Percentiles rank a stretch among this genome's conserved stretches.
These are phyloP conservation scores for Cryptococcus wingfieldii DNA, from an alignment of 1,284 basidiomycete genomes.

Conservation along the genomic window DNA sequence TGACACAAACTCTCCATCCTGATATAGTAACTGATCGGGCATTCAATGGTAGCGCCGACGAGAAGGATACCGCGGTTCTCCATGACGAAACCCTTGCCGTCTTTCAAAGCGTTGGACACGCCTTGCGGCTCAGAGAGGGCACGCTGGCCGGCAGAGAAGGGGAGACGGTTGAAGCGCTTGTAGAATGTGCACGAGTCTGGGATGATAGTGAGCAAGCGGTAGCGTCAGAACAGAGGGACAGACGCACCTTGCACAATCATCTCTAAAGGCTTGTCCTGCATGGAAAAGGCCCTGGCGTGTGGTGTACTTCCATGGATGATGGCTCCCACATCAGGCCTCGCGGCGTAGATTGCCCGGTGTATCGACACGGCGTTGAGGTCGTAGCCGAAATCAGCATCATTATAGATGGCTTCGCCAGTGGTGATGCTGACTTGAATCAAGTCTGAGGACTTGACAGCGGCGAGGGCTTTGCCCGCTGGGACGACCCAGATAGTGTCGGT, in stretches of 20 bases:
- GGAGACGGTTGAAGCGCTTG: conserved; percentile 14
- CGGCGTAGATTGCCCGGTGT: conserved; percentile 24
- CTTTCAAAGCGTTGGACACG: conserved; percentile 5
- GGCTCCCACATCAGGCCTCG: conserved; percentile 21
- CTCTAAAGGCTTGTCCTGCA: conserved; percentile 13
- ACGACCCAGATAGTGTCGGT: conserved; percentile 17
- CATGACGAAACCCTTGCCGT: conserved; percentile 24
- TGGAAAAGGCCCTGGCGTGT: conserved; percentile 19
- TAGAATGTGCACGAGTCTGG: conserved; percentile 28
- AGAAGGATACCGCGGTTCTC: conserved; percentile 24
- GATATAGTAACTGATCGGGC: conserved; percentile 22
- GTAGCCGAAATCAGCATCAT: conserved; percentile 8
- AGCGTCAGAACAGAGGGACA: too few relatives aligned
- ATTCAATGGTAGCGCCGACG: conserved; percentile 24
- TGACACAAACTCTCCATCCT: conserved; percentile 23
- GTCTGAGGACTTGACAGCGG: conserved; percentile 14
- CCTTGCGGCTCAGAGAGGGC: conserved; percentile 8
- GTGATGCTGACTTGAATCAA: conserved; percentile 16
- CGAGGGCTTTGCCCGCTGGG: conserved; percentile 20
- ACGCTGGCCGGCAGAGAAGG: conserved; percentile 11
- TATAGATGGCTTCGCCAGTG: conserved; percentile 6
- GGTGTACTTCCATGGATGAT: conserved; percentile 23
- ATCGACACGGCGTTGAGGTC: conserved; percentile 18
- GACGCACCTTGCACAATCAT: conserved; percentile 20
- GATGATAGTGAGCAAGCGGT: conserved; percentile 1